Evolutionary conservation across 2,329 filamentous ascomycete species (phyloP).

Genomic region (Conoideocrella luteorostrata): DNA sequence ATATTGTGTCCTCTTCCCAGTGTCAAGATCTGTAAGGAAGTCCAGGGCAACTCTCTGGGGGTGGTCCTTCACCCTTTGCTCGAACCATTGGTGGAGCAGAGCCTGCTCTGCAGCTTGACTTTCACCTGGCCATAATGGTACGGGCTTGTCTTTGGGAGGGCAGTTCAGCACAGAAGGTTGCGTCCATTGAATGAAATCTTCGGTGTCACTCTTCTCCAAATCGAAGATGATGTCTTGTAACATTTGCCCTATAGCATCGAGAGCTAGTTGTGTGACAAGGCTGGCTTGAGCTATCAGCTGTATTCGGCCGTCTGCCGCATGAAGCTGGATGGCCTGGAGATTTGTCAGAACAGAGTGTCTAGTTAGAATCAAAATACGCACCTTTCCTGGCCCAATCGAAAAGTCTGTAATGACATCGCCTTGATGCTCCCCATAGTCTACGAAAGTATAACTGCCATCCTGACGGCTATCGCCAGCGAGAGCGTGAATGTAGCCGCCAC

Average conservation of each 20-base stretch:
- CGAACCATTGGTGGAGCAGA: constrained; percentile 1
- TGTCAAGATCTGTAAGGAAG: constrained; percentile 1
- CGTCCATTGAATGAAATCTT: background rate
- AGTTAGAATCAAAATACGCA: background rate
- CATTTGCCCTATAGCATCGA: constrained; percentile 1
- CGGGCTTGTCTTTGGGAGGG: background rate
- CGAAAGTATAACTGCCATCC: background rate
- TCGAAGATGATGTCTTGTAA: background rate
- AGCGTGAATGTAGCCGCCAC: constrained; percentile 1
- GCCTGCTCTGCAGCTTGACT: background rate
- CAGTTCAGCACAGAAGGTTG: constrained; percentile 2
- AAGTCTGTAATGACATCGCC: constrained; percentile 9
- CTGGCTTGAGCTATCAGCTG: constrained; percentile 1
- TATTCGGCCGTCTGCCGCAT: background rate
- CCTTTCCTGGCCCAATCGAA: constrained; percentile 9
- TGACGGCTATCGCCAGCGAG: background rate
- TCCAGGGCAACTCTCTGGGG: constrained; percentile 1
- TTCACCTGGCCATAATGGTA: constrained; percentile 1
- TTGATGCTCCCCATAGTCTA: background rate
- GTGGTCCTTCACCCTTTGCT: background rate
- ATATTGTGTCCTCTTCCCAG: constrained; percentile 1
- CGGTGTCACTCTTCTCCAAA: background rate
- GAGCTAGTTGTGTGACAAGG: background rate
- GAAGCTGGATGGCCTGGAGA: constrained; percentile 2
- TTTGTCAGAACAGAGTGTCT: background rate